Percentiles rank a stretch among this genome's conserved stretches.
These are phyloP conservation scores for Eucalyptus coolabah DNA, from an alignment of 345 rosid species.

Conservation along the genomic window DNA sequence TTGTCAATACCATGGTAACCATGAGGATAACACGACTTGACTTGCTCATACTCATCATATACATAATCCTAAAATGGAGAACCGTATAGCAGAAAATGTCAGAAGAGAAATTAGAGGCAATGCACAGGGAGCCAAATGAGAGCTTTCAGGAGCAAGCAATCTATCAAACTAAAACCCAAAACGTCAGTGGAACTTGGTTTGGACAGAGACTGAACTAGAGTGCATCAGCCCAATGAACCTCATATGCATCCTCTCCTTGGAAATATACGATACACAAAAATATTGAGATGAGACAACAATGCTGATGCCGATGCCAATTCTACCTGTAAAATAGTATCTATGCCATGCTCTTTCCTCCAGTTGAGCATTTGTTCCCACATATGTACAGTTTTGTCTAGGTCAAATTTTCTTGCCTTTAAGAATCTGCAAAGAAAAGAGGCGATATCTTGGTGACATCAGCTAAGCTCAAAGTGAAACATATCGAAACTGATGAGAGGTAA, in stretches of 20 bases:
- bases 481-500: not conserved
- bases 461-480: not conserved
- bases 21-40: constrained; percentile 77
- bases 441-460: not conserved
- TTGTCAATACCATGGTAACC: constrained; percentile 96
- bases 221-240: not conserved
- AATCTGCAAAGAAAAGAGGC: constrained; percentile 34
- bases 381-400: constrained; percentile 57
- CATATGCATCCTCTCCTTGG: not conserved
- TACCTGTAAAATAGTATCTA: constrained; percentile 79
- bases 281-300: not conserved
- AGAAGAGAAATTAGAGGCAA: not conserved
- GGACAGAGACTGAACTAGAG: not conserved
- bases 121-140: not conserved
- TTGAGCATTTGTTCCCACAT: constrained; percentile 97
- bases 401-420: constrained; percentile 83
- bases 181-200: not conserved
- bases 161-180: not conserved
- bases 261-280: not conserved
- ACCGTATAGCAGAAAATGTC: not conserved
- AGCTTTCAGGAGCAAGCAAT: not conserved
- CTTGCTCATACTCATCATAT: constrained; percentile 72
- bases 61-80: constrained; percentile 57
- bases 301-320: not conserved
- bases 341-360: constrained; percentile 76